phyloP scores from a whole-genome alignment of 306 rosid genomes.

The Rosa rugosa region DNA sequence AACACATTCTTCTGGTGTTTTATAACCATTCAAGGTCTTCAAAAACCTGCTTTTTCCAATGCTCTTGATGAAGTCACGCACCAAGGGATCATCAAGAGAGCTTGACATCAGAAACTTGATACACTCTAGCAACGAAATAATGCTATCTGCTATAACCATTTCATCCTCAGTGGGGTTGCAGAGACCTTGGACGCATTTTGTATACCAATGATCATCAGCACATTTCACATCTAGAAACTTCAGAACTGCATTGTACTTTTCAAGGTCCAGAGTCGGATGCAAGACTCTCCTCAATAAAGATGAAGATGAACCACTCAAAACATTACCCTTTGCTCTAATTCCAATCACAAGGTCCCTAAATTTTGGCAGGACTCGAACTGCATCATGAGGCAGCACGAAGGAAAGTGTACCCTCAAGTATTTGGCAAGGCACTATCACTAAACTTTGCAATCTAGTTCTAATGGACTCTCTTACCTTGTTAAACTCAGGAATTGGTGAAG shows the following conservation, averaged over 20 bases:
- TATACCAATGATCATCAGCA: slow-evolving; percentile 7
- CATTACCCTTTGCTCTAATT: not conserved
- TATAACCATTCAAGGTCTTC: slow-evolving; percentile 22
- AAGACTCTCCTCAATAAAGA: slow-evolving; percentile 4
- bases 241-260: slow-evolving; percentile 1
- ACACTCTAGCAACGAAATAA: slow-evolving; percentile 23
- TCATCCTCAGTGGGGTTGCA: not conserved
- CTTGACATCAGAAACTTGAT: slow-evolving; percentile 2
- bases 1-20: slow-evolving; percentile 14
- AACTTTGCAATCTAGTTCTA: not conserved
- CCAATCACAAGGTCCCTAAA: slow-evolving; percentile 11
- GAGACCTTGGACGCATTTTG: slow-evolving; percentile 16
- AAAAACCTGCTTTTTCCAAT: slow-evolving; percentile 14
- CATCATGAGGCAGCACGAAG: not conserved
- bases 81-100: not conserved
- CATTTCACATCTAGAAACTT: slow-evolving; percentile 8
- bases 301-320: not conserved
- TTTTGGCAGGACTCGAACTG: slow-evolving; percentile 8
- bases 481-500: slow-evolving; percentile 2
- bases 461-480: slow-evolving; percentile 15
- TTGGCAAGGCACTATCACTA: slow-evolving; percentile 16
- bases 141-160: slow-evolving; percentile 1
- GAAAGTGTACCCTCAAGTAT: not conserved
- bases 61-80: slow-evolving; percentile 3
- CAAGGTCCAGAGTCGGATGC: slow-evolving; percentile 10